Evolutionary conservation across 331 rosid genomes (phyloP).

Genomic region (Dryas integrifolia): DNA sequence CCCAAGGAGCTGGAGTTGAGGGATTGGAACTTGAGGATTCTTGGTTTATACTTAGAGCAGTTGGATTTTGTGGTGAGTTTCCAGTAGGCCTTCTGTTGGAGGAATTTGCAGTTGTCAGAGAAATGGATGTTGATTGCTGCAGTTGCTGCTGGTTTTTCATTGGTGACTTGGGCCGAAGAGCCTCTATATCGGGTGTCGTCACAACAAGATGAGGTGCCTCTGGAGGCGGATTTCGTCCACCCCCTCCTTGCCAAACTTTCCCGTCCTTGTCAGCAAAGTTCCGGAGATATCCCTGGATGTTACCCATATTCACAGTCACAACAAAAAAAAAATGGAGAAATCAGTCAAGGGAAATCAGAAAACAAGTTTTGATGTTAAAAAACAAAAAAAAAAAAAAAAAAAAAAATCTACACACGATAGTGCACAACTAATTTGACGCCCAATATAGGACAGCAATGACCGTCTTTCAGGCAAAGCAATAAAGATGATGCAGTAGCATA

Average conservation of each 20-base stretch:
- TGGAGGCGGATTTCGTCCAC: slow-evolving; percentile 95
- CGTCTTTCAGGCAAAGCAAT: not conserved
- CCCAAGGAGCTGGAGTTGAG: slow-evolving; percentile 76
- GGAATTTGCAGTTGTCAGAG: slow-evolving; percentile 51
- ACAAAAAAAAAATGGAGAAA: slow-evolving; percentile 2
- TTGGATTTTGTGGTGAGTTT: slow-evolving; percentile 65
- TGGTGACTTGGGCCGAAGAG: slow-evolving; percentile 94
- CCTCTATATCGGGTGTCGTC: slow-evolving; percentile 89
- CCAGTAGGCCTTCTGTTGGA: slow-evolving; percentile 74
- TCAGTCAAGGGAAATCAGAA: slow-evolving; percentile 10
- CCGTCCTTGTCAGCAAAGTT: slow-evolving; percentile 87
- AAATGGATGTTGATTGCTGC: slow-evolving; percentile 71
- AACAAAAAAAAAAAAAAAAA: too few species aligned
- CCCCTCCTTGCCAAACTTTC: slow-evolving; percentile 98
- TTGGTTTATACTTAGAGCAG: slow-evolving; percentile 41
- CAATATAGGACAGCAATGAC: not conserved
- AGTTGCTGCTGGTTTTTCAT: slow-evolving; percentile 98
- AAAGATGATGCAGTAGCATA: not conserved
- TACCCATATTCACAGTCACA: slow-evolving; percentile 29
- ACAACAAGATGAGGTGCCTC: slow-evolving; percentile 97
- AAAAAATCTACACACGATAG: too few species aligned
- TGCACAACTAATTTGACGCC: not conserved
- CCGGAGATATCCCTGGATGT: slow-evolving; percentile 67
- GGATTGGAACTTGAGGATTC: slow-evolving; percentile 70
- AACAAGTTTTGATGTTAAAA: slow-evolving; percentile 2